Conservation (phyloP, 2,329 filamentous ascomycete genomes). For the Colletotrichum aenigma region DNA sequence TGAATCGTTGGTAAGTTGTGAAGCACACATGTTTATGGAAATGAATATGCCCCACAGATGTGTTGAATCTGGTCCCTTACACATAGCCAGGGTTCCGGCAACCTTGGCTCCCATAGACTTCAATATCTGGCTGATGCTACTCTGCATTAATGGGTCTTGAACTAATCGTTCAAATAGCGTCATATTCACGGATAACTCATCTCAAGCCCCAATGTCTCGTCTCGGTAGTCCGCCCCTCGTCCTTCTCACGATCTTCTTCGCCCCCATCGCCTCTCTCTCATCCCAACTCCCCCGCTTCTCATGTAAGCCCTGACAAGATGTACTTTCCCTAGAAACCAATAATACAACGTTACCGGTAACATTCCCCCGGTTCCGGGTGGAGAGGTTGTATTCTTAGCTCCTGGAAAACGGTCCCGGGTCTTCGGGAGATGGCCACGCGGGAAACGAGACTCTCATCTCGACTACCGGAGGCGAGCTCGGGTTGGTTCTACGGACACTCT, state of each 20-base stretch:
- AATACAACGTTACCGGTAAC: neutral
- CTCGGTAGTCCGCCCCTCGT: neutral
- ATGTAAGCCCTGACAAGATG: neutral
- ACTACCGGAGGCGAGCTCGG: neutral
- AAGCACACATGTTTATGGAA: neutral
- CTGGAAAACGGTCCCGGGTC: neutral
- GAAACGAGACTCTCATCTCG: neutral
- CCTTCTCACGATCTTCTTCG: neutral
- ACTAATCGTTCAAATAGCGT: neutral
- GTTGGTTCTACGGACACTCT: neutral
- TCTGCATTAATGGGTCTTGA: neutral
- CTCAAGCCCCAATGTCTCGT: neutral
- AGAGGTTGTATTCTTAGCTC: neutral
- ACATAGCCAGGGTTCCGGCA: neutral
- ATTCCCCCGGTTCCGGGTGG: neutral
- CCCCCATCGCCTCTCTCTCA: neutral
- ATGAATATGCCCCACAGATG: neutral
- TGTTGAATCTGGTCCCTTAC: neutral
- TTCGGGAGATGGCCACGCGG: neutral
- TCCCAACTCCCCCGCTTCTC: neutral
- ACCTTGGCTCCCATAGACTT: neutral
- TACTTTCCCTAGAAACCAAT: neutral
- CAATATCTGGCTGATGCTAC: neutral
- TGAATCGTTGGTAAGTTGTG: neutral
- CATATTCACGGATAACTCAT: neutral